Conservation (phyloP, 176 grass and related monocot species). For the Oryza meyeriana region DNA sequence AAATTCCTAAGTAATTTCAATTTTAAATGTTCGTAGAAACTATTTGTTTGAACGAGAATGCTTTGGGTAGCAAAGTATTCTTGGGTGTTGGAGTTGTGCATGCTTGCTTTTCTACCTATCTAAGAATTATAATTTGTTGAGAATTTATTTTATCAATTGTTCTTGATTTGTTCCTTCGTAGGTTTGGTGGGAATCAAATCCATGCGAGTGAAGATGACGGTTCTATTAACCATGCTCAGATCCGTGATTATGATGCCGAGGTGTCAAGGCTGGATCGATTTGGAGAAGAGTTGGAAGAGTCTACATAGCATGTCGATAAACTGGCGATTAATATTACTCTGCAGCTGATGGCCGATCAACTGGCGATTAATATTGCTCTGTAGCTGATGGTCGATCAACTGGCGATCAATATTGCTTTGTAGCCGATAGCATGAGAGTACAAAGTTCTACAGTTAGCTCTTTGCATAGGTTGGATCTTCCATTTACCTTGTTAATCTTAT, state of each 20-base stretch:
- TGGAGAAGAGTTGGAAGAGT: slow-evolving; percentile 73
- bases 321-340: background rate
- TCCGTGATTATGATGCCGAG: slow-evolving; percentile 91
- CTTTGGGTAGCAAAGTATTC: background rate
- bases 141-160: background rate
- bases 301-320: slow-evolving; percentile 4
- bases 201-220: slow-evolving; percentile 83
- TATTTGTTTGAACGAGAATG: background rate
- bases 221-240: slow-evolving; percentile 64
- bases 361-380: background rate
- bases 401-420: background rate
- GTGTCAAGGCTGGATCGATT: slow-evolving; percentile 75
- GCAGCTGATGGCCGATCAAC: background rate
- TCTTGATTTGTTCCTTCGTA: slow-evolving; percentile 29
- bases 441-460: background rate
- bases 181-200: slow-evolving; percentile 82
- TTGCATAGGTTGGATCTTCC: background rate
- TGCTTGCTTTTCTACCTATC: background rate
- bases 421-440: background rate
- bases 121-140: background rate
- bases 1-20: background rate
- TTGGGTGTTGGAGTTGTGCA: background rate
- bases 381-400: background rate
- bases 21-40: background rate
- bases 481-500: background rate